Evolutionary conservation across 2,329 filamentous ascomycete species (phyloP).

Genomic region (Pestalotiopsis sp.): DNA sequence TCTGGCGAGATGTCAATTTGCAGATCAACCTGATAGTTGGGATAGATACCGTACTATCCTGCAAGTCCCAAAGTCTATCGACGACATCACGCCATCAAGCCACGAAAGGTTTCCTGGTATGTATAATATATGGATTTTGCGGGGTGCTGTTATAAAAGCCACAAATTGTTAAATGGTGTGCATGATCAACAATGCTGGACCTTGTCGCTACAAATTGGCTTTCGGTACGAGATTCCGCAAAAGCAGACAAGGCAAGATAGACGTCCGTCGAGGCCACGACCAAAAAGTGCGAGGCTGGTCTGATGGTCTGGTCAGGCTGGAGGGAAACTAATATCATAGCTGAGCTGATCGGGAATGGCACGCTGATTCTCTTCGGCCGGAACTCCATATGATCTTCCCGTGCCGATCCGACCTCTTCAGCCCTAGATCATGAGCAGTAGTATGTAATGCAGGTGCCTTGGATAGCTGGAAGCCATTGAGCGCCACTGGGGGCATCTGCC

Average conservation of each 20-base stretch:
- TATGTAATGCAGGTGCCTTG: background rate
- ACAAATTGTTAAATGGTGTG: background rate
- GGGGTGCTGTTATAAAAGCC: background rate
- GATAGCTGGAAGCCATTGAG: background rate
- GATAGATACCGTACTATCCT: background rate
- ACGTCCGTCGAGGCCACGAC: background rate
- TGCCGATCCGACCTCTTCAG: conserved; percentile 1
- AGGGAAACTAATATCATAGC: background rate
- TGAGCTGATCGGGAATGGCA: background rate
- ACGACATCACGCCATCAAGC: background rate
- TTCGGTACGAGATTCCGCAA: background rate
- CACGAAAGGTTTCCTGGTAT: background rate
- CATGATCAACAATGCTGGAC: background rate
- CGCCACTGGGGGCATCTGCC: background rate
- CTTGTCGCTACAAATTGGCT: background rate
- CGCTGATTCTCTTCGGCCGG: background rate
- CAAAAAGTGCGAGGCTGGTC: background rate
- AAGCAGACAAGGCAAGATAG: background rate
- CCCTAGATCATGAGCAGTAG: background rate
- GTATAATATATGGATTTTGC: background rate
- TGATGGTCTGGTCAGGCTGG: background rate
- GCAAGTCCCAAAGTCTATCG: background rate
- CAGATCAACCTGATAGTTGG: background rate
- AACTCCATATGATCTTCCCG: background rate
- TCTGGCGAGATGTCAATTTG: background rate